Evolutionary conservation across 306 rosid genomes (phyloP).

Genomic region (Casuarina cunninghamiana): DNA sequence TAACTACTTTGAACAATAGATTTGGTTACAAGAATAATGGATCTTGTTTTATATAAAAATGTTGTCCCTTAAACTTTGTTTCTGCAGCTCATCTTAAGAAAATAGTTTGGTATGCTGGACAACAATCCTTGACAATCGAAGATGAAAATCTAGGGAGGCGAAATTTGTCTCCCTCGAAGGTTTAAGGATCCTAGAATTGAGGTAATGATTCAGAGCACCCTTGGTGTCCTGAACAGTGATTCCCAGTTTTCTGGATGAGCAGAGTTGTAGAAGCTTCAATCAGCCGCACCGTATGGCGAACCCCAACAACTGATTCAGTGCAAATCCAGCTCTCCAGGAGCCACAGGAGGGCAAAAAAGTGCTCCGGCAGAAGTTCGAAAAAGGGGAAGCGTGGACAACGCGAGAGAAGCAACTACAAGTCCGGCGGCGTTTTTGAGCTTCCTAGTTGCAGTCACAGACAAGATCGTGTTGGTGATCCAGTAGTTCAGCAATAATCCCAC

Average conservation of each 20-base stretch:
- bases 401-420: conserved; percentile 18
- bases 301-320: conserved; percentile 92
- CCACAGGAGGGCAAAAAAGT: conserved; percentile 86
- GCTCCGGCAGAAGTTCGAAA: conserved; percentile 34
- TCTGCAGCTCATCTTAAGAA: too few relatives aligned
- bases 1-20: too few relatives aligned
- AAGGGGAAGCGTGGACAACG: conserved; percentile 35
- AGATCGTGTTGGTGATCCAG: conserved; percentile 11
- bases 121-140: too few relatives aligned
- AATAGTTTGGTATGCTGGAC: too few relatives aligned
- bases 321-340: conserved; percentile 99
- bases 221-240: conserved; percentile 72
- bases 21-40: too few relatives aligned
- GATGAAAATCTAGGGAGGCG: too few relatives aligned
- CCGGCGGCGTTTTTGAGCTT: conserved; percentile 17
- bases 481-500: conserved; percentile 28
- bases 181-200: conserved; percentile 14
- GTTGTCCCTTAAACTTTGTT: too few relatives aligned
- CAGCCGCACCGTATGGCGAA: conserved; percentile 75
- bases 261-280: conserved; percentile 75
- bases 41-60: too few relatives aligned
- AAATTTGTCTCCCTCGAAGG: too few relatives aligned
- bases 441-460: conserved; percentile 24
- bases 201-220: conserved; percentile 76
- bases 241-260: conserved; percentile 84